Conservation (phyloP, 2,329 filamentous ascomycete genomes). For the Colletotrichum incanum region DNA sequence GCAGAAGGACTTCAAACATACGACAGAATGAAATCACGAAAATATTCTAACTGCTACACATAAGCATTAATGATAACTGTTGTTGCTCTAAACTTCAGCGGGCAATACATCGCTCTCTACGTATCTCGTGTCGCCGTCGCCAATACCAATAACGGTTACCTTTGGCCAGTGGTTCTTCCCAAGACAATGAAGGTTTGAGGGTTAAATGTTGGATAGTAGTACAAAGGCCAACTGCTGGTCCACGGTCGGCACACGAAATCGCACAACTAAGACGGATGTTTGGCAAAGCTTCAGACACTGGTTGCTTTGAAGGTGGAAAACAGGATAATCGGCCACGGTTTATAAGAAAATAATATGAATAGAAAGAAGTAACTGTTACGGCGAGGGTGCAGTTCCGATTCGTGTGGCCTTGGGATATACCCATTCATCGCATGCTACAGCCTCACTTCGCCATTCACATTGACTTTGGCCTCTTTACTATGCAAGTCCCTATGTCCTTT, state of each 20-base stretch:
- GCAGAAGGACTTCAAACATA: constrained; percentile 54
- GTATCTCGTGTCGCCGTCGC: too few relatives aligned
- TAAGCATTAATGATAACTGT: neutral
- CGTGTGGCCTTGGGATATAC: neutral
- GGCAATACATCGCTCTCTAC: too few relatives aligned
- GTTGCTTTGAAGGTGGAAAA: neutral
- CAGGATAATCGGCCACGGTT: neutral
- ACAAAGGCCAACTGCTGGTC: neutral
- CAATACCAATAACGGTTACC: neutral
- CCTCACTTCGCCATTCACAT: neutral
- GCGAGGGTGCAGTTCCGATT: too few relatives aligned
- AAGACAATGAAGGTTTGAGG: neutral
- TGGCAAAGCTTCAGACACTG: too few relatives aligned
- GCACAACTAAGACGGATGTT: neutral
- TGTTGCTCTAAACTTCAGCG: neutral
- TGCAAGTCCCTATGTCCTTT: neutral
- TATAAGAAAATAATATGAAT: neutral
- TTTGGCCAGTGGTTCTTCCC: neutral
- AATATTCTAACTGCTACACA: too few relatives aligned
- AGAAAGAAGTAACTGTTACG: neutral
- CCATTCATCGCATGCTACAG: too few relatives aligned
- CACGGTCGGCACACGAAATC: neutral
- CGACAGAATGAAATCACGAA: constrained; percentile 21
- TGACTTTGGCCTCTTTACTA: too few relatives aligned
- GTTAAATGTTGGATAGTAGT: neutral